Evolutionary conservation across 495 filamentous ascomycete species (phyloP).

Genomic region (Penicillium steckii): DNA sequence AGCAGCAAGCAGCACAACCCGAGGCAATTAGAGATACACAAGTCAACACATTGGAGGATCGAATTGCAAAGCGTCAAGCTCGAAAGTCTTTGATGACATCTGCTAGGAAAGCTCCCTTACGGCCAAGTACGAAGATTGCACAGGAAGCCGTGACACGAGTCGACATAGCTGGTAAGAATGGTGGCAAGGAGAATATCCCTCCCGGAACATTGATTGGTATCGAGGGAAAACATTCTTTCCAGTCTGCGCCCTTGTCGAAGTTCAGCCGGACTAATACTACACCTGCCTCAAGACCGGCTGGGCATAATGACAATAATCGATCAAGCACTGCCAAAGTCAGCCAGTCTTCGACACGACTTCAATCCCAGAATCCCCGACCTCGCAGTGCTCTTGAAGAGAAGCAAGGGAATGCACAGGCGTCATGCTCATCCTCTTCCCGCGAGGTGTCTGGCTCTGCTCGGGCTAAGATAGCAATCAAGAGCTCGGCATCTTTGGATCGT

Average conservation of each 20-base stretch:
- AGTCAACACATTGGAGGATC: constrained; percentile 25
- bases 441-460: background rate
- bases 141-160: constrained; percentile 29
- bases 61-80: constrained; percentile 26
- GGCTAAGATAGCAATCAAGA: constrained; percentile 1
- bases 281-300: background rate
- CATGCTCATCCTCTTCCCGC: background rate
- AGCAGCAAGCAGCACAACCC: constrained; percentile 1
- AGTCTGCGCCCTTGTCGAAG: constrained; percentile 5
- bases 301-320: background rate
- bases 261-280: background rate
- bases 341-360: background rate
- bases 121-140: constrained; percentile 28
- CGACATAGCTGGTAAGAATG: constrained; percentile 42
- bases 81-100: constrained; percentile 28
- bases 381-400: constrained; percentile 11
- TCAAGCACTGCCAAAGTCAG: background rate
- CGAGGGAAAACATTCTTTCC: constrained; percentile 14
- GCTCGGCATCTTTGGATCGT: constrained; percentile 8
- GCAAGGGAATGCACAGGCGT: constrained; percentile 9
- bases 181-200: constrained; percentile 50
- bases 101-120: constrained; percentile 36
- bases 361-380: background rate
- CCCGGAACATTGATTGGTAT: constrained; percentile 26
- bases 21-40: constrained; percentile 16